Percentiles rank a stretch among this genome's conserved stretches.
phyloP scores from a whole-genome alignment of 164 flowering plant genomes.

The Sextonia rubra region DNA sequence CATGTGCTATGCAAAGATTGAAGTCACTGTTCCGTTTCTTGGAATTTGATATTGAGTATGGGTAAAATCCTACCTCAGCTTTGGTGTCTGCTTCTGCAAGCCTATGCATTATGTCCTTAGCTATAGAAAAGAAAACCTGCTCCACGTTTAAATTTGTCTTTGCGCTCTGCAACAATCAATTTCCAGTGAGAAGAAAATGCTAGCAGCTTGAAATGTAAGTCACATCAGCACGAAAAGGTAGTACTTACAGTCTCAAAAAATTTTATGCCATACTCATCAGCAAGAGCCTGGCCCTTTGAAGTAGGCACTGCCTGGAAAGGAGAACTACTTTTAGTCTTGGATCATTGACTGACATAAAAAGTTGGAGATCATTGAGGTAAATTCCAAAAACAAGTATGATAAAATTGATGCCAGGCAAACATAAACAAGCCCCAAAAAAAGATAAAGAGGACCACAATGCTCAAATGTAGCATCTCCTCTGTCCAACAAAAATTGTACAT shows the following conservation, averaged over 20 bases:
- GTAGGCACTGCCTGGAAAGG: constrained; percentile 72
- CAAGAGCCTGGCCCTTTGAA: constrained; percentile 85
- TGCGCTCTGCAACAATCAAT: constrained; percentile 55
- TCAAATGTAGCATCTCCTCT: neutral
- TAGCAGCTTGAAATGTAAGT: neutral
- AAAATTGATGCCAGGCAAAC: no score
- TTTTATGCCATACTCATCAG: constrained; percentile 90
- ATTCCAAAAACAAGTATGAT: no score
- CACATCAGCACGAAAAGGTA: neutral
- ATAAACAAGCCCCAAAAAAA: no score
- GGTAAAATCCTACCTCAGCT: constrained; percentile 42
- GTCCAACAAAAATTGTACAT: neutral
- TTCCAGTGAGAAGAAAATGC: neutral
- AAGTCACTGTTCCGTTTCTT: neutral
- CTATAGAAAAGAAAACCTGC: constrained; percentile 85
- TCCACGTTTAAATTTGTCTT: constrained; percentile 84
- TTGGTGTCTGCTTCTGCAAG: constrained; percentile 67
- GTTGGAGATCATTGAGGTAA: no score
- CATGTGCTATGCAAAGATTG: neutral
- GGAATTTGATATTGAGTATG: neutral
- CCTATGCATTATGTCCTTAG: constrained; percentile 74
- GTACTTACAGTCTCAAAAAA: constrained; percentile 84
- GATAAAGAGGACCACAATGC: neutral
- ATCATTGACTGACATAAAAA: neutral
- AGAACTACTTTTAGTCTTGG: neutral